Evolutionary conservation across 805 yeast genomes (phyloP).

Genomic region (Saccharomycopsis lassenensis): DNA sequence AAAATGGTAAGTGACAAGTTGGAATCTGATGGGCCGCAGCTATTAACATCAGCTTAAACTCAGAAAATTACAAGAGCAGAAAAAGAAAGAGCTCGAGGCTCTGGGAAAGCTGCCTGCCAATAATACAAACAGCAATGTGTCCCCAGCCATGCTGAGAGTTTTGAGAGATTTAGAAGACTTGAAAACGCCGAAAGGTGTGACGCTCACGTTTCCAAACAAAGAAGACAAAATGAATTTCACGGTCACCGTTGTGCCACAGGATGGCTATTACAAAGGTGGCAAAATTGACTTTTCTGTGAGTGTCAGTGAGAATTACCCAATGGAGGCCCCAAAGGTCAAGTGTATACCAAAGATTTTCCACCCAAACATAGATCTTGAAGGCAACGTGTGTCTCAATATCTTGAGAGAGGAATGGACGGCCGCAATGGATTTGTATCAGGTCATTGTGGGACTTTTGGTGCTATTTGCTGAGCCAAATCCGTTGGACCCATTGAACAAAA

Average conservation of each 20-base stretch:
- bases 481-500: slow-evolving; percentile 84
- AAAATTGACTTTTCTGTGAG: slow-evolving; percentile 55
- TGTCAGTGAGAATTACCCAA: slow-evolving; percentile 70
- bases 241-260: slow-evolving; percentile 50
- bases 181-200: slow-evolving; percentile 38
- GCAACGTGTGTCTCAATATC: slow-evolving; percentile 86
- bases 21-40: too few species aligned
- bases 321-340: slow-evolving; percentile 80
- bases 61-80: slow-evolving; percentile 11
- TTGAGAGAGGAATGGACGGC: slow-evolving; percentile 96
- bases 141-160: slow-evolving; percentile 64
- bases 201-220: slow-evolving; percentile 36
- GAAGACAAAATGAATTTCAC: slow-evolving; percentile 50
- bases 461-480: slow-evolving; percentile 86
- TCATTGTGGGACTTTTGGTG: slow-evolving; percentile 76
- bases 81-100: slow-evolving; percentile 1
- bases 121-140: slow-evolving; percentile 20
- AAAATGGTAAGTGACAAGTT: too few species aligned
- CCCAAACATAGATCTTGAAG: slow-evolving; percentile 85
- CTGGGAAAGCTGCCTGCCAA: neutral
- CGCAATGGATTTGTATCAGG: slow-evolving; percentile 68
- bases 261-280: slow-evolving; percentile 66
- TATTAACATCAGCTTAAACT: slow-evolving; percentile 11
- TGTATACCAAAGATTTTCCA: slow-evolving; percentile 71
- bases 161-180: slow-evolving; percentile 70